Evolutionary conservation across 148 eudicot species (phyloP).

Genomic region (Rhododendron williamsianum): DNA sequence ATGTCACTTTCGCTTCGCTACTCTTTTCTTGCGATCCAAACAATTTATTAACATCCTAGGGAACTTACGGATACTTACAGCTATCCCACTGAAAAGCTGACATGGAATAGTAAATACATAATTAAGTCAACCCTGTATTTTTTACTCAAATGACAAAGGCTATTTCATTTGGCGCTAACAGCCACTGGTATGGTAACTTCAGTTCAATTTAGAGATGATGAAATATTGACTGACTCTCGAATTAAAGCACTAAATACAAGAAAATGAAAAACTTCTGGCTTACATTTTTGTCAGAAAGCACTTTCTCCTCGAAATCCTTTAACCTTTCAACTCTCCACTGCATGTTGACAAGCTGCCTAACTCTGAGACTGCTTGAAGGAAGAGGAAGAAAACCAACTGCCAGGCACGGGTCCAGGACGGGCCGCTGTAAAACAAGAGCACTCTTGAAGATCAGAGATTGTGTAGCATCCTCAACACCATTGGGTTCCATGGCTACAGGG

Average conservation of each 20-base stretch:
- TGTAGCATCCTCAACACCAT: constrained; percentile 24
- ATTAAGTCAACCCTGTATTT: background rate
- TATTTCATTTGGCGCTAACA: background rate
- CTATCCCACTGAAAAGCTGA: background rate
- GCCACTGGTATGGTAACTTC: background rate
- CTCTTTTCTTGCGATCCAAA: background rate
- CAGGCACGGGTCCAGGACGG: constrained; percentile 91
- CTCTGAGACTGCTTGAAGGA: constrained; percentile 77
- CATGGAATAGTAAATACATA: background rate
- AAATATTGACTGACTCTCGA: background rate
- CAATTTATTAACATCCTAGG: background rate
- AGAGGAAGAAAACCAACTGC: constrained; percentile 98
- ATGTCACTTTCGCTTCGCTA: background rate
- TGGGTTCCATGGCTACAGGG: constrained; percentile 41
- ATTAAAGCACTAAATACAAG: background rate
- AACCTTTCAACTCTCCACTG: constrained; percentile 95
- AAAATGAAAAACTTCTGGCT: constrained; percentile 19
- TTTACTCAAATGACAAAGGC: background rate
- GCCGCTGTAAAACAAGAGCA: constrained; percentile 77
- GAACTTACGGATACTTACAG: background rate
- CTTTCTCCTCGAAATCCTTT: constrained; percentile 50
- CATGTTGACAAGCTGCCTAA: constrained; percentile 84
- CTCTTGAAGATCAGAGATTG: constrained; percentile 62
- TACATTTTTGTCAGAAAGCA: constrained; percentile 41
- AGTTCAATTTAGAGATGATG: background rate